Conservation (phyloP, 192 early-diverging fungal genomes). For the Backusella luteola region DNA sequence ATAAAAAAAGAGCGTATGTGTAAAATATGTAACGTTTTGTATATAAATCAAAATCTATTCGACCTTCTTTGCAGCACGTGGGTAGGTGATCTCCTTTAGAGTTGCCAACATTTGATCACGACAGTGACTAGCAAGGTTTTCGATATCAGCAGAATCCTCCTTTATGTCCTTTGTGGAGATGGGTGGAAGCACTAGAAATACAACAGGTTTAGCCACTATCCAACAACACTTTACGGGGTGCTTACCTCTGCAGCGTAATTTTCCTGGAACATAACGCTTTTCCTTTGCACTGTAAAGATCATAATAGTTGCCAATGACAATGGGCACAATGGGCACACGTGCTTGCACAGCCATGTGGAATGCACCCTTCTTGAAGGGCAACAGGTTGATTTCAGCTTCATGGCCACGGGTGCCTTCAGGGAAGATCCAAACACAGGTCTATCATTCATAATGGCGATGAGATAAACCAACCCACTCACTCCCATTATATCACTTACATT, state of each 20-base stretch:
- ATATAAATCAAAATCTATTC: not conserved
- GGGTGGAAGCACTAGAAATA: conserved; percentile 42
- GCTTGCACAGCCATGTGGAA: conserved; percentile 92
- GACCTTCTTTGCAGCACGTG: not conserved
- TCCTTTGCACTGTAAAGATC: conserved; percentile 56
- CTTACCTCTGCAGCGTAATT: conserved; percentile 22
- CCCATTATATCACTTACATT: conserved; percentile 45
- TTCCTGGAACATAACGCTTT: conserved; percentile 50
- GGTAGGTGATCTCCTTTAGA: conserved; percentile 48
- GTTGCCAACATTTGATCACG: conserved; percentile 53
- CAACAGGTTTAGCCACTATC: not conserved
- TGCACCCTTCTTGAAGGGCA: conserved; percentile 97
- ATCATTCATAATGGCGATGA: not conserved
- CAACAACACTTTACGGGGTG: not conserved
- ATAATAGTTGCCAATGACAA: conserved; percentile 76
- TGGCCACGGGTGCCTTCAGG: conserved; percentile 90
- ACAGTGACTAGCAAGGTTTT: conserved; percentile 41
- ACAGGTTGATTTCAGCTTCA: conserved; percentile 62
- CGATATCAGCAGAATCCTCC: conserved; percentile 42
- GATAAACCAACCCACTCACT: not conserved
- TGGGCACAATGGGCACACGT: conserved; percentile 81
- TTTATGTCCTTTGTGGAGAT: conserved; percentile 45
- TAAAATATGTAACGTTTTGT: not conserved
- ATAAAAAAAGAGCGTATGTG: too few species aligned
- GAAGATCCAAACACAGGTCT: conserved; percentile 81